Percentiles rank a stretch among this genome's conserved stretches.
These are phyloP conservation scores for Agaricus subrufescens DNA, from an alignment of 768 basidiomycete species.

Conservation along the genomic window DNA sequence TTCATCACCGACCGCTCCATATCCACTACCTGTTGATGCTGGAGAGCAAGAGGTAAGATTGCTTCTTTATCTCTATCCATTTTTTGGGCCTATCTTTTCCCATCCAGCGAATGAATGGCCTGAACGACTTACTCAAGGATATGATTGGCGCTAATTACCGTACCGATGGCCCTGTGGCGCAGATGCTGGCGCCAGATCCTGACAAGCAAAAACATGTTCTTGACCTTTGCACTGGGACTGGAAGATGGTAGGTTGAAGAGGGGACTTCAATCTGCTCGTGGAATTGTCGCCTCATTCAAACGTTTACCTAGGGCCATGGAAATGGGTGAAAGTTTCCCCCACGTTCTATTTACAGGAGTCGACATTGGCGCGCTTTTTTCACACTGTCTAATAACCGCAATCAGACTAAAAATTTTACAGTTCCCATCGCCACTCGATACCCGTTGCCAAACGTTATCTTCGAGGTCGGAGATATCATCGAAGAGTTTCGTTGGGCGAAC, in stretches of 20 bases:
- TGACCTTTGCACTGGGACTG: conserved; percentile 76
- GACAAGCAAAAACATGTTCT: conserved; percentile 49
- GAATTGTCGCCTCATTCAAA: conserved; percentile 7
- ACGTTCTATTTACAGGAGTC: conserved; percentile 61
- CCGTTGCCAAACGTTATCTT: conserved; percentile 60
- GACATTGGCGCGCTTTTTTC: conserved; percentile 60
- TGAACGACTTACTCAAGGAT: conserved; percentile 44
- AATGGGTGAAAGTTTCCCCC: conserved; percentile 63
- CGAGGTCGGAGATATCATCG: conserved; percentile 61
- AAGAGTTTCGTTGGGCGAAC: conserved; percentile 43
- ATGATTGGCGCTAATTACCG: conserved; percentile 55
- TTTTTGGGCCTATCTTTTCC: neutral
- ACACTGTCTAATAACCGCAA: conserved; percentile 10
- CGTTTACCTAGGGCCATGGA: conserved; percentile 56
- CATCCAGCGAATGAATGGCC: conserved; percentile 46
- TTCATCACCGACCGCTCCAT: conserved; percentile 57
- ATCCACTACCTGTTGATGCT: conserved; percentile 70
- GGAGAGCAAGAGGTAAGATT: conserved; percentile 60
- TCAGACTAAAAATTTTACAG: conserved; percentile 30
- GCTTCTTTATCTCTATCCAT: neutral
- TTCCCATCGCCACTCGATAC: conserved; percentile 66
- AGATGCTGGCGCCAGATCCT: conserved; percentile 38
- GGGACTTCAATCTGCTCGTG: conserved; percentile 13
- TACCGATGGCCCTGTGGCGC: conserved; percentile 43
- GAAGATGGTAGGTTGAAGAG: conserved; percentile 51